Evolutionary conservation across 1,284 basidiomycete genomes (phyloP).

Genomic region (Trametes versicolor): DNA sequence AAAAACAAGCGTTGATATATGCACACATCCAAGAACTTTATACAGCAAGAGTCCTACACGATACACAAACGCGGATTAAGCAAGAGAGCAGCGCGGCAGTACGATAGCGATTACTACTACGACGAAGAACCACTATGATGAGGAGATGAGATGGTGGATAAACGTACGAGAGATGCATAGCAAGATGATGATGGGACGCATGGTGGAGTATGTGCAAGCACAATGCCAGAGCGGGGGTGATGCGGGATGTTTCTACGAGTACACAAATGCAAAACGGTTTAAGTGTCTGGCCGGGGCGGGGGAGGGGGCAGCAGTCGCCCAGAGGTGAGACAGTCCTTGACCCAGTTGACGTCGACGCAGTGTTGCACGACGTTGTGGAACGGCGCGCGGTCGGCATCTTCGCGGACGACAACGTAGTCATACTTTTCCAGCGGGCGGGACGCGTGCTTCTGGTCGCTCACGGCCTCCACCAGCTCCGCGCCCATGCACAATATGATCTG

Average conservation of each 20-base stretch:
- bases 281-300: neutral
- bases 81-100: slow-evolving; percentile 24
- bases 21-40: slow-evolving; percentile 12
- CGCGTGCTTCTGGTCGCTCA: slow-evolving; percentile 50
- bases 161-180: neutral
- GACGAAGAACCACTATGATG: slow-evolving; percentile 8
- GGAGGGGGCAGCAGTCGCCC: slow-evolving; percentile 54
- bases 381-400: slow-evolving; percentile 47
- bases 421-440: slow-evolving; percentile 49
- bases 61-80: slow-evolving; percentile 24
- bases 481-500: slow-evolving; percentile 80
- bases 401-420: slow-evolving; percentile 76
- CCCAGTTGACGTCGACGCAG: slow-evolving; percentile 71
- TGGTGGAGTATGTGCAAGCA: slow-evolving; percentile 2
- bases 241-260: neutral
- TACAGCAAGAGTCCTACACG: slow-evolving; percentile 25
- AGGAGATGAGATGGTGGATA: neutral
- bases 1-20: neutral
- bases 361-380: slow-evolving; percentile 40
- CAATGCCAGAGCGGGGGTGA: neutral
- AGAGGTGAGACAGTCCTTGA: slow-evolving; percentile 83
- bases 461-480: slow-evolving; percentile 71
- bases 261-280: neutral
- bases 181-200: slow-evolving; percentile 5
- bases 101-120: slow-evolving; percentile 27